A percentile compares a stretch with the other conserved stretches of the same genome.
These are phyloP conservation scores for Brassica hybrid DNA, from an alignment of 441 rosid genomes.

Conservation along the genomic window DNA sequence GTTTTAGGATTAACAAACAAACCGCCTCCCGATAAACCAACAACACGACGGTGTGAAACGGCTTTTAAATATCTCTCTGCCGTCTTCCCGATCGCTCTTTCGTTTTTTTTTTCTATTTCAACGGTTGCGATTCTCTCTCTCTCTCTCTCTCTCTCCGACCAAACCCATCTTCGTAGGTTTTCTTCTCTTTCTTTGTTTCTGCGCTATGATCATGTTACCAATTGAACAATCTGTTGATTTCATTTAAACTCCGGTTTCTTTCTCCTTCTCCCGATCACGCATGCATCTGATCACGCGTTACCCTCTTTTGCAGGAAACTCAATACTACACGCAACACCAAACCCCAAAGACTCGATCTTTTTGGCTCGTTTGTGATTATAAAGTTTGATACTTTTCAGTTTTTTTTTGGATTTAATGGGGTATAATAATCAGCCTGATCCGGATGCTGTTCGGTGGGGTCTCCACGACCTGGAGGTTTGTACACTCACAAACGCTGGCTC, in stretches of 20 bases:
- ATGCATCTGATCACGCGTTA: constrained; percentile 28
- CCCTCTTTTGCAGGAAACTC: constrained; percentile 35
- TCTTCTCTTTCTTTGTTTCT: neutral
- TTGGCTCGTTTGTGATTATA: neutral
- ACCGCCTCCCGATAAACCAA: constrained; percentile 35
- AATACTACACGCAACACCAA: constrained; percentile 21
- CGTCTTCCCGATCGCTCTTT: constrained; percentile 23
- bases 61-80: constrained; percentile 28
- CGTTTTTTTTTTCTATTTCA: neutral
- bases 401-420: constrained; percentile 25
- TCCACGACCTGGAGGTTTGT: constrained; percentile 68
- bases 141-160: constrained; percentile 20
- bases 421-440: constrained; percentile 58
- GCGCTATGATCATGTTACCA: no score
- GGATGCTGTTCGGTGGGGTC: constrained; percentile 88
- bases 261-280: neutral
- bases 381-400: constrained; percentile 14
- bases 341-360: neutral
- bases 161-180: constrained; percentile 35
- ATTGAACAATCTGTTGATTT: no score
- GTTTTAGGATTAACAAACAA: constrained; percentile 22
- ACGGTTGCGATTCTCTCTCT: constrained; percentile 36
- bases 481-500: constrained; percentile 61
- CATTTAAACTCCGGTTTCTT: neutral
- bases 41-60: constrained; percentile 39